Conservation (phyloP, 2,329 filamentous ascomycete genomes). For the Ceratocystis albifundus region DNA sequence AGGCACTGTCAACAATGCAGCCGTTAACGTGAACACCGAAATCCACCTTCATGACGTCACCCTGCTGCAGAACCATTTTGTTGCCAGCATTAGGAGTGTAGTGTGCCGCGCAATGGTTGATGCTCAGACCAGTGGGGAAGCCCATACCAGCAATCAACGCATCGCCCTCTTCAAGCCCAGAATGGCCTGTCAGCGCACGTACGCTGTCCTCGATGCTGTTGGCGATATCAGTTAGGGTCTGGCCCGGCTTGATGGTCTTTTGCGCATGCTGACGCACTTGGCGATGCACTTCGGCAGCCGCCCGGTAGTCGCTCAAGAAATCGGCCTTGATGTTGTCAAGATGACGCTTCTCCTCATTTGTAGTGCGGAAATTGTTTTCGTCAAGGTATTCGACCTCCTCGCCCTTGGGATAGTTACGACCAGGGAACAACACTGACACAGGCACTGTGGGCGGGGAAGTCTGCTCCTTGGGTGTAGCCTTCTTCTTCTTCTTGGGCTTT, state of each 20-base stretch:
- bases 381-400: conserved; percentile 67
- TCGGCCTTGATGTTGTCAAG: conserved; percentile 66
- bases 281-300: conserved; percentile 64
- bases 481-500: conserved; percentile 62
- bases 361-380: conserved; percentile 69
- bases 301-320: conserved; percentile 62
- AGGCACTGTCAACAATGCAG: conserved; percentile 69
- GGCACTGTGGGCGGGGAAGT: conserved; percentile 65
- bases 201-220: conserved; percentile 72
- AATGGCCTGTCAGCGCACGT: conserved; percentile 57
- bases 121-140: conserved; percentile 65
- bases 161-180: conserved; percentile 61
- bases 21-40: conserved; percentile 74
- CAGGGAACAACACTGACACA: conserved; percentile 61
- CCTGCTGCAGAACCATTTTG: conserved; percentile 58
- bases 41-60: conserved; percentile 74
- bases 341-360: conserved; percentile 72
- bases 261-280: conserved; percentile 69
- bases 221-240: conserved; percentile 62
- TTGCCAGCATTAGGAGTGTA: conserved; percentile 71
- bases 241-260: conserved; percentile 62
- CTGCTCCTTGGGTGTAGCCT: conserved; percentile 54
- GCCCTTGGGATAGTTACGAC: conserved; percentile 61
- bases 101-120: conserved; percentile 69
- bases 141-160: conserved; percentile 63